Evolutionary conservation across 1,139 yeast genomes (phyloP), one percentile per base, ranked within the genome.

Genomic region (Sugiyamaella xylanicola): DNA sequence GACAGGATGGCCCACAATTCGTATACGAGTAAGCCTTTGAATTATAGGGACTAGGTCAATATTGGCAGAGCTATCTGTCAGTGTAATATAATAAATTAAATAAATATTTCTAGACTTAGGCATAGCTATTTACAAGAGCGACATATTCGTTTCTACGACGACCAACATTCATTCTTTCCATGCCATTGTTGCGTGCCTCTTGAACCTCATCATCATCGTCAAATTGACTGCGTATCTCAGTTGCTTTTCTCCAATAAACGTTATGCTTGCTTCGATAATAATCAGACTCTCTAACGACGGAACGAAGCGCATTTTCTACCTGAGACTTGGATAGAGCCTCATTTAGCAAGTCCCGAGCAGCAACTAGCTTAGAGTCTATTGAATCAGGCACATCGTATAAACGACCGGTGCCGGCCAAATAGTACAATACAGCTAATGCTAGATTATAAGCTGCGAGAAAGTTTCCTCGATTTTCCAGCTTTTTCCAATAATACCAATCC

Each of bases 381-480:
- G 63, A 57, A 39, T 55, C 59, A 15, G 51, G 41, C 19, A 49
- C 40, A 16, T 59, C 60, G 43, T 55, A 65, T 29, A 61, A 47
- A 5, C 66, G 56, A 4, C 67, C 67, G 3, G 67, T 59, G 21
- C 60, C 61, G 0, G 65, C 54, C 21, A 64, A 45, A 44, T 43
- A 63, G 15, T 64, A 22, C 43, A 63, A 16, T 2, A 39, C 44
- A 1, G 59, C 67, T n/a, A 62, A 40, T 3, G 56, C 41, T 16
- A 44, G 46, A 40, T 65, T 58, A 45, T 58, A 53, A 1, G 36
- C 54, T 5, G 59, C 54, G 15, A 65, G 53, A 2, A 51, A 35
- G 9, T 50, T 29, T 1, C 60, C 63, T 13, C 68, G 56, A 27
- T 27, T 17, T 21, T 50, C 46, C n/a, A 56, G 54, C 36, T 51